phyloP scores from a whole-genome alignment of 148 eudicot genomes.

The Rhododendron mucronatum region DNA sequence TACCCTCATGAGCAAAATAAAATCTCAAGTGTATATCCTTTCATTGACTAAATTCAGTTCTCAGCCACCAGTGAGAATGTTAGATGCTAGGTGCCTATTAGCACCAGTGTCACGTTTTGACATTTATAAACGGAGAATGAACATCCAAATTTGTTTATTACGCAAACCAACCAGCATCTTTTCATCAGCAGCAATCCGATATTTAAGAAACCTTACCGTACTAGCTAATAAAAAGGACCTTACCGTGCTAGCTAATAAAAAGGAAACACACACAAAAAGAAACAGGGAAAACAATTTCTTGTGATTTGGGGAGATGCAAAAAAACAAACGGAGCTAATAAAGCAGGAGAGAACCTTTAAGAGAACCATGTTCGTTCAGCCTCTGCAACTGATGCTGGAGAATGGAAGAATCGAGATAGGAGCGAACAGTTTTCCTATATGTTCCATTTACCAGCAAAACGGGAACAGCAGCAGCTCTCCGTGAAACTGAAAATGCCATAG shows the following conservation, averaged over 20 bases:
- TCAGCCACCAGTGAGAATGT: background rate
- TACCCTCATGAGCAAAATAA: background rate
- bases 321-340: background rate
- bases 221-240: background rate
- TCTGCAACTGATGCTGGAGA: constrained; percentile 91
- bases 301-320: background rate
- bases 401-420: constrained; percentile 90
- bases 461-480: constrained; percentile 93
- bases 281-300: background rate
- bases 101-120: background rate
- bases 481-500: constrained; percentile 96
- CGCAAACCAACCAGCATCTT: background rate
- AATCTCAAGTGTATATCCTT: background rate
- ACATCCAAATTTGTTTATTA: background rate
- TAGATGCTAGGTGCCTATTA: background rate
- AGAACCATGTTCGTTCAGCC: constrained; percentile 65
- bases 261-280: background rate
- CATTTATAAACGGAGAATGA: background rate
- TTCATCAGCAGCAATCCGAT: background rate
- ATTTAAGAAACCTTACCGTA: background rate
- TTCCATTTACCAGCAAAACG: constrained; percentile 84
- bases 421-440: constrained; percentile 72
- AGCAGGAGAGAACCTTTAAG: constrained; percentile 59
- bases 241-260: background rate
- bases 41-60: background rate